These are phyloP conservation scores for Cyclotella sp. DNA, from an alignment of 108 stramenopile species.

Conservation along the genomic window DNA sequence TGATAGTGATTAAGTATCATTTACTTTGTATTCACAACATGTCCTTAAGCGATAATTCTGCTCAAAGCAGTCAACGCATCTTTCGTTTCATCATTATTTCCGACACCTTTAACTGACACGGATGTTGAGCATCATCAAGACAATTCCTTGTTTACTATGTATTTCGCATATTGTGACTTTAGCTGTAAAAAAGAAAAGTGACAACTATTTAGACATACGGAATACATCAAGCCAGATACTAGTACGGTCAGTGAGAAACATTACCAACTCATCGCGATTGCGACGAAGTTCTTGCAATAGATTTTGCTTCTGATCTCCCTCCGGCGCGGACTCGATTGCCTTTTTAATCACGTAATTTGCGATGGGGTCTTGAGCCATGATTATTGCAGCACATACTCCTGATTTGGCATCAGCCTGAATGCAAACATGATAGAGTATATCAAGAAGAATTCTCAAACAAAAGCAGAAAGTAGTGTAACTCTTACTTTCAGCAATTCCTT, in stretches of 20 bases:
- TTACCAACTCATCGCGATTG: slow-evolving; percentile 44
- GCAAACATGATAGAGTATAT: background rate
- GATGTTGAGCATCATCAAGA: background rate
- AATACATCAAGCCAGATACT: background rate
- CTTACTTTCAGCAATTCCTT: slow-evolving; percentile 74
- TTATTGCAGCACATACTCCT: slow-evolving; percentile 70
- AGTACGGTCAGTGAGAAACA: background rate
- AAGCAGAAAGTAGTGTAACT: slow-evolving; percentile 35
- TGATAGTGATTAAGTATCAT: slow-evolving; percentile 4
- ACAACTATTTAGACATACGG: background rate
- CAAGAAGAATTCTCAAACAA: slow-evolving; percentile 3
- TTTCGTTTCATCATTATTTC: background rate
- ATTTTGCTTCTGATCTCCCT: slow-evolving; percentile 26
- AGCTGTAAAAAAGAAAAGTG: slow-evolving; percentile 46
- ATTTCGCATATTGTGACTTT: slow-evolving; percentile 82
- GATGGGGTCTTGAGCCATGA: slow-evolving; percentile 94
- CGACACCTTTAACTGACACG: background rate
- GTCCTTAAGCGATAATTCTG: background rate
- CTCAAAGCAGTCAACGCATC: background rate
- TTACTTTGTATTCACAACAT: background rate
- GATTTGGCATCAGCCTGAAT: slow-evolving; percentile 24
- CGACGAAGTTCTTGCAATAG: slow-evolving; percentile 18
- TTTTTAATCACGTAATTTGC: slow-evolving; percentile 94
- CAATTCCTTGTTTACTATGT: slow-evolving; percentile 52
- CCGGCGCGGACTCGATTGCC: slow-evolving; percentile 29